These are phyloP conservation scores for Nymphaea colorata DNA, from an alignment of 164 flowering plant species.

Conservation along the genomic window DNA sequence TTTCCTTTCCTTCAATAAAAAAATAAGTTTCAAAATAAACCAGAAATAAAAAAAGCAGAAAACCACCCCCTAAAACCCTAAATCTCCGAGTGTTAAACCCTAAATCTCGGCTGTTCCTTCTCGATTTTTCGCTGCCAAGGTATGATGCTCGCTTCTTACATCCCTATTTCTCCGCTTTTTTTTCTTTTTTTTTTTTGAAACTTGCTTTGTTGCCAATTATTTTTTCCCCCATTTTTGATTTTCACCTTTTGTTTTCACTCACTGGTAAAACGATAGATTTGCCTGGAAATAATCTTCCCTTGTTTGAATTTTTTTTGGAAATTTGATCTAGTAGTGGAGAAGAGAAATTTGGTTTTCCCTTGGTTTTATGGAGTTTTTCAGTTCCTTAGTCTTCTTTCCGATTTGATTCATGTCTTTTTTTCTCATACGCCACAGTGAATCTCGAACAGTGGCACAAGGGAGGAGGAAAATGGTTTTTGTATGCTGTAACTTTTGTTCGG, in stretches of 20 bases:
- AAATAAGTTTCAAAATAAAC: neutral
- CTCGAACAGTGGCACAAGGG: neutral
- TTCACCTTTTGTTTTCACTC: no score
- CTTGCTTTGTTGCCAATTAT: neutral
- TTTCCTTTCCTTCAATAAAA: neutral
- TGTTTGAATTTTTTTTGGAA: neutral
- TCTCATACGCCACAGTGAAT: neutral
- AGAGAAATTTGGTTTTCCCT: neutral
- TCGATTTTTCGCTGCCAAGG: neutral
- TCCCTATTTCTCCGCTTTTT: neutral
- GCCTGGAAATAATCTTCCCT: neutral
- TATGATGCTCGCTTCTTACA: neutral
- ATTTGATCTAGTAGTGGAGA: neutral
- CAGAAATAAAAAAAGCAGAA: neutral
- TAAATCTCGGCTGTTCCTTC: neutral
- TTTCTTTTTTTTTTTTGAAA: neutral
- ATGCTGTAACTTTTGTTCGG: neutral
- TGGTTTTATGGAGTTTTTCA: neutral
- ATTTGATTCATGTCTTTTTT: neutral
- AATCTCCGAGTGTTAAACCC: neutral
- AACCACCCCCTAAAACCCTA: neutral
- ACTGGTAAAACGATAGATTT: neutral
- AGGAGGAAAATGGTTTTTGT: neutral
- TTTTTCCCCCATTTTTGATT: no score
- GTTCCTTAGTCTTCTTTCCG: neutral